phyloP scores from a whole-genome alignment of 2,329 filamentous ascomycete genomes.

The Claviceps africana region DNA sequence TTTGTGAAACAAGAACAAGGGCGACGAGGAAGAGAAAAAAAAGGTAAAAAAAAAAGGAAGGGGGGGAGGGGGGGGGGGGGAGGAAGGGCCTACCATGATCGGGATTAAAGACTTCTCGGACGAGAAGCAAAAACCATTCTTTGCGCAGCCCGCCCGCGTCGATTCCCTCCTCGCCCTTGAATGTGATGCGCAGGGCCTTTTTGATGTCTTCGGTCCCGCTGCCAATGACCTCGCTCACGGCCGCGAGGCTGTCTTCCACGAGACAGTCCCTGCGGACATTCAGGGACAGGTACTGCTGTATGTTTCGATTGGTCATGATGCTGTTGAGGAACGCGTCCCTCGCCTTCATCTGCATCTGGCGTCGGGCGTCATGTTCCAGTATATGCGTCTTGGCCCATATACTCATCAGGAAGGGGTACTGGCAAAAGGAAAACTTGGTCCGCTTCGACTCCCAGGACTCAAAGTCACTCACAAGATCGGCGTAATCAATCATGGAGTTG shows the following conservation, averaged over 20 bases:
- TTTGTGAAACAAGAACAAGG: too few relatives aligned
- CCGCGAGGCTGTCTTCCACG: slow-evolving; percentile 73
- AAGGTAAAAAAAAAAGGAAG: neutral
- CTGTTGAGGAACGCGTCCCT: slow-evolving; percentile 84
- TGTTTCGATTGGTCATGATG: slow-evolving; percentile 59
- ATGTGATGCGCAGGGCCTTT: slow-evolving; percentile 75
- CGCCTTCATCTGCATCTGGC: slow-evolving; percentile 81
- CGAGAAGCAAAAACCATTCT: slow-evolving; percentile 84
- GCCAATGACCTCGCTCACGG: slow-evolving; percentile 74
- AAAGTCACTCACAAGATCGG: slow-evolving; percentile 75
- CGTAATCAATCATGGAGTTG: slow-evolving; percentile 70
- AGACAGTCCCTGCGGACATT: slow-evolving; percentile 72
- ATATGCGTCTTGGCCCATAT: slow-evolving; percentile 89
- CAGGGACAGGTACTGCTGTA: slow-evolving; percentile 66
- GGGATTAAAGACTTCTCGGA: slow-evolving; percentile 81
- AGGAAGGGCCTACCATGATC: slow-evolving; percentile 52
- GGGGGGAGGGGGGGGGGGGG: neutral
- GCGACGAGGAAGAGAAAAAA: too few relatives aligned
- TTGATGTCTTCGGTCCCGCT: slow-evolving; percentile 75
- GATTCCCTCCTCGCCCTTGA: slow-evolving; percentile 77
- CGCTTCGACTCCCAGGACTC: slow-evolving; percentile 70
- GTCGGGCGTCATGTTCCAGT: slow-evolving; percentile 71
- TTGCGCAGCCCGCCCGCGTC: slow-evolving; percentile 83
- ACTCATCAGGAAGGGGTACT: slow-evolving; percentile 83
- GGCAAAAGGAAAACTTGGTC: slow-evolving; percentile 72